Base-by-base conservation (phyloP, 2,329 filamentous ascomycete species). In the Aspergillus nomiae region DNA sequence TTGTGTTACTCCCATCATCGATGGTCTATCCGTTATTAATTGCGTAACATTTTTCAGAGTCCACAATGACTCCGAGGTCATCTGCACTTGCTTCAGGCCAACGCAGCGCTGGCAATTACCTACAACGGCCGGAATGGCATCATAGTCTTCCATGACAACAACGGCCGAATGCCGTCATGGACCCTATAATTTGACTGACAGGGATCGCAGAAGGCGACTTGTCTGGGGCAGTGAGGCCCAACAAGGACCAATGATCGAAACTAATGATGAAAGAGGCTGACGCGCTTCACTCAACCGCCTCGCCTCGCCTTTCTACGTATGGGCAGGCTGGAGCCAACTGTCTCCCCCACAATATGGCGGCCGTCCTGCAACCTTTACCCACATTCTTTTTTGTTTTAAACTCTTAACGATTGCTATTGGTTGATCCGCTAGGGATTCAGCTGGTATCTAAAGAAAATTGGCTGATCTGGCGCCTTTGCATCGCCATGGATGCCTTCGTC, bases 381-480 rank as follows among this genome's bases (percentile, higher is more conserved):
- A 55, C 51, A 55, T 26, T 41, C 10, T 19, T 55, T 36, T 55
- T 28, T 38, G 10, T 9, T n/a, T 38, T 28, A 38, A 34, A n/a
- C 8, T 55, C 41, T n/a, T n/a, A n/a, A 38, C 4, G n/a, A 36
- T 26, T 10, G 16, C 24, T 12, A 55, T 55, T 55, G 51, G 51
- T 10, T 14, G 14, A 38, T 26, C n/a, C n/a, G 11, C 51, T 54
- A 1, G 21, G 12, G 28, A 26, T 55, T 38, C 51, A 55, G 51
- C 51, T 55, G n/a, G 9, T 55, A 55, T 55, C 30, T 10, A 55
- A 21, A 26, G 51, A 36, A 55, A 38, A 21, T 38, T n/a, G 7
- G 51, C 32, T 55, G 51, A 55, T 41, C 51, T 55, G 51, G 51
- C 51, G 51, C 51, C 51, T 38, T 55, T 55, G 51, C 51, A 38